Evolutionary conservation across 768 basidiomycete species (phyloP).

Genomic region (Punctularia strigosozonata): DNA sequence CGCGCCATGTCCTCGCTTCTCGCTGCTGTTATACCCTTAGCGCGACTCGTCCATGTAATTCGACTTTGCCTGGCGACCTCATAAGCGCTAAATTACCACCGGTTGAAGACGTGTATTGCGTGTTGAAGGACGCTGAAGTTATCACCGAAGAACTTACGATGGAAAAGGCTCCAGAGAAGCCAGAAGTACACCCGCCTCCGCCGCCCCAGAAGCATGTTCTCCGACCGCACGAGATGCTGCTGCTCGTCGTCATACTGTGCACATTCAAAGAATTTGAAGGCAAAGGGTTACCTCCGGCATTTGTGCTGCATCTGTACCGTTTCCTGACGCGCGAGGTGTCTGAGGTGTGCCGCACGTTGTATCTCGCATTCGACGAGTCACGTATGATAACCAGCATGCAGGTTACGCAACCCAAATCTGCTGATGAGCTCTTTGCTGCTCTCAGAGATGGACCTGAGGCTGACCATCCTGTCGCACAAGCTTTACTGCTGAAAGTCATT

Average conservation of each 20-base stretch:
- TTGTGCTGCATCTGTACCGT: constrained; percentile 53
- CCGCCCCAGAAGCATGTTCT: constrained; percentile 58
- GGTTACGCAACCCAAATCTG: constrained; percentile 55
- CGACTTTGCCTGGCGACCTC: too few relatives aligned
- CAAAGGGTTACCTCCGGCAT: constrained; percentile 41
- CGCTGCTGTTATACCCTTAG: too few relatives aligned
- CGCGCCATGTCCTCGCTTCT: too few relatives aligned
- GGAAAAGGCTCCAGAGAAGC: too few relatives aligned
- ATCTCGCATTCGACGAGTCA: background rate
- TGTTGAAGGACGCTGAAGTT: too few relatives aligned
- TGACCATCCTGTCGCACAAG: constrained; percentile 27
- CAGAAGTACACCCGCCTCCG: constrained; percentile 42
- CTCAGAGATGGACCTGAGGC: constrained; percentile 33
- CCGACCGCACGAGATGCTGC: constrained; percentile 64
- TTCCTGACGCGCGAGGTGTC: constrained; percentile 58
- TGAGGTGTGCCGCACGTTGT: constrained; percentile 32
- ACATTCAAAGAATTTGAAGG: constrained; percentile 48
- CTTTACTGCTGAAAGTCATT: constrained; percentile 15
- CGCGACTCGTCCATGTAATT: too few relatives aligned
- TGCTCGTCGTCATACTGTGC: constrained; percentile 52
- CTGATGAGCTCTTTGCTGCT: constrained; percentile 32
- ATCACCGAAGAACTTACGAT: too few relatives aligned
- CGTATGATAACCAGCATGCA: constrained; percentile 20
- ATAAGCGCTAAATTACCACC: too few relatives aligned
- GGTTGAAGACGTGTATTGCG: too few relatives aligned